A percentile compares a stretch with the other conserved stretches of the same genome.
Conservation (phyloP, 768 basidiomycete species). For the Filobasidium wieringae region DNA sequence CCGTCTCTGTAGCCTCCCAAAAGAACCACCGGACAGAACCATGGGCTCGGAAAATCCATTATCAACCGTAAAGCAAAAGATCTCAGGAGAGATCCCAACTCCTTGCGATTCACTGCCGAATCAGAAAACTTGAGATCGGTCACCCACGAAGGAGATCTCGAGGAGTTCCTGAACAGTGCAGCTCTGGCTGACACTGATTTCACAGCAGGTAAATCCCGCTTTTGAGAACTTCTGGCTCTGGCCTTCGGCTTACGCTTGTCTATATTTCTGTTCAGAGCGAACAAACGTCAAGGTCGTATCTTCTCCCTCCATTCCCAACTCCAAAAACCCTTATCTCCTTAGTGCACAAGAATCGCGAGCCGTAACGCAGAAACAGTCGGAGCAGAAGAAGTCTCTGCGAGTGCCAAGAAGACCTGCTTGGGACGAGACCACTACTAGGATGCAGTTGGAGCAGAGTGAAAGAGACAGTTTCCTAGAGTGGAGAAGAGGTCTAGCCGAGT, state of each 20-base stretch:
- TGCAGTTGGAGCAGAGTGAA: constrained; percentile 76
- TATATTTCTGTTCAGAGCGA: constrained; percentile 28
- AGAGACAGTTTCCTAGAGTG: constrained; percentile 83
- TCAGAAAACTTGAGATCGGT: constrained; percentile 57
- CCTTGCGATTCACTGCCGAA: background rate
- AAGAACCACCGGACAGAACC: constrained; percentile 3
- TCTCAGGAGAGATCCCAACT: constrained; percentile 38
- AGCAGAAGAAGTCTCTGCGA: constrained; percentile 60
- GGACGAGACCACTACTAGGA: constrained; percentile 65
- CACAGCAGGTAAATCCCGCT: constrained; percentile 73
- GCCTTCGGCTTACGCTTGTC: background rate
- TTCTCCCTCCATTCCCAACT: constrained; percentile 40
- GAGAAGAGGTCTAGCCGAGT: constrained; percentile 85
- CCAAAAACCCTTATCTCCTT: constrained; percentile 67
- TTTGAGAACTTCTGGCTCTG: constrained; percentile 39
- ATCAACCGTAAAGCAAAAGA: constrained; percentile 82
- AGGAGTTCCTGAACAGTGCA: constrained; percentile 90
- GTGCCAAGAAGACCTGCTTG: constrained; percentile 85
- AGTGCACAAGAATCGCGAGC: constrained; percentile 68
- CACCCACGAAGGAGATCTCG: constrained; percentile 88
- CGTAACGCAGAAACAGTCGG: constrained; percentile 59
- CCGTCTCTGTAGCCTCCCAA: background rate
- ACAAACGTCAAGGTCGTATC: constrained; percentile 41
- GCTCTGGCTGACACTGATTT: constrained; percentile 91
- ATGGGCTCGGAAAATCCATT: constrained; percentile 82